Base-by-base conservation (phyloP, 2,329 filamentous ascomycete species). In the Onygena corvina region DNA sequence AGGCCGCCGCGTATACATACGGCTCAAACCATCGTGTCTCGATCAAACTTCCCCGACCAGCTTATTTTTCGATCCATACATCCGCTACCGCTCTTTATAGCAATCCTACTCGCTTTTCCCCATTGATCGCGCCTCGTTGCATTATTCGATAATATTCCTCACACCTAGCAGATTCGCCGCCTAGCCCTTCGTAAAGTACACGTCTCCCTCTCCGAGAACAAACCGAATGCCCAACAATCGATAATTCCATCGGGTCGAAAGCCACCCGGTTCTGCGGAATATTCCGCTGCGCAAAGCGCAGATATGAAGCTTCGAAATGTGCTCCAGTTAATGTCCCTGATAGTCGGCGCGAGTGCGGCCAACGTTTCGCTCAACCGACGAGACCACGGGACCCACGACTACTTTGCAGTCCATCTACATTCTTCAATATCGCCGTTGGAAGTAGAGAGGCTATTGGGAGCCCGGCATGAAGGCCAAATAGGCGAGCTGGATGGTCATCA, bases 371-470 rank as follows among this genome's bases (percentile, higher is more conserved):
- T 79, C 38, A 70, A 73, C 46, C 70, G 74, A 54, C 83, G 85
- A 58, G 77, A 92, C 61, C 86, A 93, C 72, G 77, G 84, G 46
- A 74, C 77, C 33, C 80, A 88, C 67, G 90, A 98, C 67, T 96
- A 94, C 70, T 95, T 96, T 65, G 88, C 93, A 55, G 74, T 98
- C 42, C 85, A 95, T 57, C 76, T 98, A 60, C 78, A 83, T 52
- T 70, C 77, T 9, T 72, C 76, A 31, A 73, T 77, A 4, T 74
- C 79, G 11, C 68, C 76, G 20, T 73, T 83, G 34, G 57, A 65
- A 18, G 73, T 95, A 54, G 88, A 88, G 23, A 69, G 72, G 40
- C 75, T 79, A 18, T 71, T 98, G 6, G 87, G 86, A 16, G 72
- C 94, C 44, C 74, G 76, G 38, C 82, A 94, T 65, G 85, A 95